Base-by-base conservation (phyloP, 106 monocot genomes). In the Chionographis japonica region DNA sequence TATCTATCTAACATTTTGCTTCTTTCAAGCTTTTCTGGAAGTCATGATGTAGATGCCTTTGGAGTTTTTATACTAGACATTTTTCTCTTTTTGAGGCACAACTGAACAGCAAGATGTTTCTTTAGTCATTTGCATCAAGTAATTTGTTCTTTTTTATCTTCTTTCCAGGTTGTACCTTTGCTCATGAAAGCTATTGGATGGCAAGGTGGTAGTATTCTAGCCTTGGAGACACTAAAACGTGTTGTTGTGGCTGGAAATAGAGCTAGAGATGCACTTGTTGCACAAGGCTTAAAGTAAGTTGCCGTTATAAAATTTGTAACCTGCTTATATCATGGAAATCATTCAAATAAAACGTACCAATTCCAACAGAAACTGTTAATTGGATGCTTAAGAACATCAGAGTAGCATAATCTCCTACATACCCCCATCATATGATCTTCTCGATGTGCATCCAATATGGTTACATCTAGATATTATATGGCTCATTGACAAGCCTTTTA, bases 111-210 rank as follows among this genome's bases (percentile, higher is more conserved):
- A 43, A 60, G 12, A 39, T 74, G 4, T 52, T 52, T 14, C 7
- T 66, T 20, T 15, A 37, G 20, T 57, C 19, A n/a, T 12, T 54
- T 46, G 36, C 59, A 36, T 58, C 4, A 15, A 63, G 37, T 71
- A 10, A 15, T 61, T n/a, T 62, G 14, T 43, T 42, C 38, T 36
- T 6, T 20, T 69, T 51, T 39, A 27, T 50, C 38, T 4, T 72
- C 66, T 19, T 59, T 75, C 9, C 74, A 98, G 98, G 98, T 98
- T 67, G 98, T 98, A 62, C 98, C 98, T 37, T 85, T 98, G 83
- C 87, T 98, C 42, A 98, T 98, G 98, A 98, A 98, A 83, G 87
- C 98, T 27, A 98, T 98, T 66, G 98, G 98, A 69, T 98, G 98
- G 98, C 92, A 98, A 83, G 98, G 98, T 52, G 98, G 98, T 7